These are phyloP conservation scores for Tricholoma bakamatsutake DNA, from an alignment of 768 basidiomycete species.

Conservation along the genomic window DNA sequence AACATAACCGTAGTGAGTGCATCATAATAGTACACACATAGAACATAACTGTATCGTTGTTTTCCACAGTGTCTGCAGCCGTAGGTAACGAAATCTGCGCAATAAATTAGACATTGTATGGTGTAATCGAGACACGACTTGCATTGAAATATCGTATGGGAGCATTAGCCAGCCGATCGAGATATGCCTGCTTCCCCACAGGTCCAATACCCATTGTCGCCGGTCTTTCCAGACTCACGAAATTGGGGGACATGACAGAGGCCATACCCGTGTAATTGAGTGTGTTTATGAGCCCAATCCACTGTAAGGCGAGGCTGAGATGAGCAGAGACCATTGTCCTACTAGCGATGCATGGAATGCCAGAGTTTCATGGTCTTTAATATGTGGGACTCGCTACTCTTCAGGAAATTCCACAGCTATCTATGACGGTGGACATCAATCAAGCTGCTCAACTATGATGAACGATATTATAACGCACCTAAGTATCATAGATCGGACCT, in stretches of 20 bases:
- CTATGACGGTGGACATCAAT: too few species aligned
- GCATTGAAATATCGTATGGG: not conserved
- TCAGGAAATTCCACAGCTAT: too few species aligned
- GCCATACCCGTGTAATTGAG: not conserved
- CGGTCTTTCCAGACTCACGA: not conserved
- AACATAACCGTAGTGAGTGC: not conserved
- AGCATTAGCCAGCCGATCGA: not conserved
- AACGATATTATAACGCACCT: too few species aligned
- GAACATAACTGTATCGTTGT: constrained; percentile 2
- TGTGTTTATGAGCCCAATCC: not conserved
- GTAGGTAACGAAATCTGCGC: not conserved
- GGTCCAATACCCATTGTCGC: not conserved
- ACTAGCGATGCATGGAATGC: not conserved
- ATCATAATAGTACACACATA: constrained; percentile 4
- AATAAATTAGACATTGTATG: not conserved
- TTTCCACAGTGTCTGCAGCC: constrained; percentile 7
- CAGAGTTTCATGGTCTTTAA: not conserved
- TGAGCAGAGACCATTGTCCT: not conserved
- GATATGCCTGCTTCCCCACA: not conserved
- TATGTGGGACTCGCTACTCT: not conserved
- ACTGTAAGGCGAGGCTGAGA: not conserved
- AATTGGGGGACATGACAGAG: not conserved
- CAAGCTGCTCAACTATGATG: too few species aligned
- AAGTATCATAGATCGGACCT: too few species aligned
- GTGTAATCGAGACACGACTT: not conserved